Conservation (phyloP, 179 eudicot genomes). For the Sideroxylon spinosum region DNA sequence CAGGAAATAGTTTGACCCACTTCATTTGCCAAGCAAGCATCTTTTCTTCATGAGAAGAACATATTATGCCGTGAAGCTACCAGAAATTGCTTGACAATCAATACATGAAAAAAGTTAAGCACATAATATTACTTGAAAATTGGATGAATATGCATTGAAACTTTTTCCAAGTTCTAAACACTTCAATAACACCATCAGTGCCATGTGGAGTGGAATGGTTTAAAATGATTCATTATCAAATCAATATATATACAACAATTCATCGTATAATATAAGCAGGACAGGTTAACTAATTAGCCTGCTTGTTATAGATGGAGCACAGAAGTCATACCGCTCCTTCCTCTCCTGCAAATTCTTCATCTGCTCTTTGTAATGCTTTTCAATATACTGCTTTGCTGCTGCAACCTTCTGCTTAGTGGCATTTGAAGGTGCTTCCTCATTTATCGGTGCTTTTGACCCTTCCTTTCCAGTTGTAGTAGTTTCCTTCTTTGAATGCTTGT, state of each 20-base stretch:
- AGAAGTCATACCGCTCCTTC: conserved; percentile 62
- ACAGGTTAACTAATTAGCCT: background rate
- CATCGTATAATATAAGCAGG: background rate
- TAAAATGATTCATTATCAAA: background rate
- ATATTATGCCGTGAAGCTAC: background rate
- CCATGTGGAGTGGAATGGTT: background rate
- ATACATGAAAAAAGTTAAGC: background rate
- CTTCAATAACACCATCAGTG: background rate
- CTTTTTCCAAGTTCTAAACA: background rate
- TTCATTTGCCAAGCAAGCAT: conserved; percentile 1
- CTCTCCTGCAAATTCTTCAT: conserved; percentile 77
- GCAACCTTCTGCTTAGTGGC: conserved; percentile 86
- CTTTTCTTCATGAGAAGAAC: background rate
- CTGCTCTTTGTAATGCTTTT: conserved; percentile 85
- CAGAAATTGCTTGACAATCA: background rate
- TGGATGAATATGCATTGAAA: background rate
- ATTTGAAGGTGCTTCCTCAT: conserved; percentile 66
- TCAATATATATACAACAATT: background rate
- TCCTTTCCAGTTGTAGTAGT: conserved; percentile 51
- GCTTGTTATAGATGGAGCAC: background rate
- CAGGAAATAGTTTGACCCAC: background rate
- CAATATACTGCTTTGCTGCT: conserved; percentile 84
- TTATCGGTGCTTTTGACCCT: conserved; percentile 43
- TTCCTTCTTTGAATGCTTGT: conserved; percentile 60
- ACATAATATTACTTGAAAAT: conserved; percentile 1